Base-by-base conservation (phyloP, 371 early-diverging fungal genomes). In the Vairimorpha apis region DNA sequence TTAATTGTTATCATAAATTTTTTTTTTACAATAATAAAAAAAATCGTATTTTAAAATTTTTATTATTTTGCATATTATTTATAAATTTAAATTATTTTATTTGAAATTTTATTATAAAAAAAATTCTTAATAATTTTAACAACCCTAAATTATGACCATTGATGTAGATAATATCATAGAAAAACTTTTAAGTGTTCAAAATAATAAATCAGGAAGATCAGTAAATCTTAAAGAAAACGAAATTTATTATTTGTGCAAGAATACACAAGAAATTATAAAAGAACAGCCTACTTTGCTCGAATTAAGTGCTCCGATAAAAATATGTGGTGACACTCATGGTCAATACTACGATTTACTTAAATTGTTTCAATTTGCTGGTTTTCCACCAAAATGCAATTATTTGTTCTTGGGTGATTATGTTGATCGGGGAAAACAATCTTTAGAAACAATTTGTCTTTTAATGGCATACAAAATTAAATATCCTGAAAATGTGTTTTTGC, bases 181-280 rank as follows among this genome's bases (percentile, higher is more conserved):
- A 60, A 79, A 83, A 76, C 74, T 83, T 23, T 76, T 81, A 58
- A 41, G 84, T 89, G 95, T 93, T 53, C 87, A 93, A 75, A 90
- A 92, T 63, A 88, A 89, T 74, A 88, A 94, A 64, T 91, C 93
- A 55, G 92, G 94, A 8, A 91, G 89, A 64, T 89, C 85, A 86
- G 88, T 88, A 21, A 86, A 86, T 78, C 82, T 89, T 21, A 80
- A 84, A 7, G 88, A 88, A 77, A 80, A 84, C 49, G 94, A 94
- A 82, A 91, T 97, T 70, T 83, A 85, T 41, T 88, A 86, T 23
- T 88, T 97, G 67, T 94, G 94, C 82, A 87, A 85, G 65, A 84
- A 86, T 56, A 88, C 91, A 95, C 97, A 14, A 95, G 95, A 60
- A 95, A 97, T 82, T 97, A 95, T 96, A 58, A 86, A 89, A 78